Conservation (phyloP, 257 asterid genomes). For the Forsythia suspensa region DNA sequence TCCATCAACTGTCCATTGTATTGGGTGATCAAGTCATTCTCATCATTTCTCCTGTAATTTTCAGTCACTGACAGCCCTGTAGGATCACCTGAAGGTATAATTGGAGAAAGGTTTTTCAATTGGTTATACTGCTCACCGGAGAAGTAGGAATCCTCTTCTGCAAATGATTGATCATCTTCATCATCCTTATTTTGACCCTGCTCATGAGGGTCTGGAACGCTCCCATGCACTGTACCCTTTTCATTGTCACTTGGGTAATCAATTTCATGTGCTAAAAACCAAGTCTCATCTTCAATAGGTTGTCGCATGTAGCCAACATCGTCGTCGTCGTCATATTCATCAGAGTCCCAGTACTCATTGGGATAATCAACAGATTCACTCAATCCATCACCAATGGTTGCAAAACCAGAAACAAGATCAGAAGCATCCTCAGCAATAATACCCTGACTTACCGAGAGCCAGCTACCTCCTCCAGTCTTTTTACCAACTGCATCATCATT, state of each 20-base stretch:
- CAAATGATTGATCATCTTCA: conserved; percentile 86
- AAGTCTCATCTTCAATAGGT: conserved; percentile 96
- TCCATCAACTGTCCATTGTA: conserved; percentile 94
- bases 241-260: conserved; percentile 98
- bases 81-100: conserved; percentile 54
- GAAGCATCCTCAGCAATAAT: conserved; percentile 83
- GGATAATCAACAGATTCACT: conserved; percentile 79
- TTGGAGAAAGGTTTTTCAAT: conserved; percentile 59
- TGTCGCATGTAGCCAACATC: conserved; percentile 97
- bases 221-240: conserved; percentile 80
- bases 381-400: conserved; percentile 59
- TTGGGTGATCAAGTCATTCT: conserved; percentile 57
- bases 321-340: conserved; percentile 91
- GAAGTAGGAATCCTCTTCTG: conserved; percentile 88
- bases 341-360: conserved; percentile 96
- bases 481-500: conserved; percentile 53
- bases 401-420: conserved; percentile 95
- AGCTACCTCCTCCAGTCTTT: conserved; percentile 70
- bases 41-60: conserved; percentile 44
- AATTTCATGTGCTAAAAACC: conserved; percentile 98
- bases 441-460: conserved; percentile 97
- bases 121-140: conserved; percentile 77
- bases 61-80: conserved; percentile 47
- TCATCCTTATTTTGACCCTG: conserved; percentile 64
- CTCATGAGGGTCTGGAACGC: conserved; percentile 80